Base-by-base conservation (phyloP, 768 basidiomycete genomes). In the Calvatia gigantea region DNA sequence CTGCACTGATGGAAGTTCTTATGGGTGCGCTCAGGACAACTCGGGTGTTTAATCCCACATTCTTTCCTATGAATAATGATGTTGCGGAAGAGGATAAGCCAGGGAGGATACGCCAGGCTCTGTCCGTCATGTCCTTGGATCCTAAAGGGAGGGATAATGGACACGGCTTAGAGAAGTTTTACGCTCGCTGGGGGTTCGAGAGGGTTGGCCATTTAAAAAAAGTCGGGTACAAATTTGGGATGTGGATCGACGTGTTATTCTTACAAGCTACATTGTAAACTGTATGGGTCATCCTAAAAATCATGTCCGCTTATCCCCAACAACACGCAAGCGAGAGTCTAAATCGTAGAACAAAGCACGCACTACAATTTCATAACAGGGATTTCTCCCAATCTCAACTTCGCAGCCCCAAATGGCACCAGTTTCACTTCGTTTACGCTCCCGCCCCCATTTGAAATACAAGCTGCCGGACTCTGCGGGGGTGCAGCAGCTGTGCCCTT, bases 331-430 rank as follows among this genome's bases (percentile, higher is more conserved):
- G n/a, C n/a, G n/a, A n/a, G n/a, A n/a, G n/a, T n/a, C n/a, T n/a
- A n/a, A n/a, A n/a, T n/a, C n/a, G n/a, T n/a, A n/a, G n/a, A n/a
- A n/a, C n/a, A n/a, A n/a, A n/a, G n/a, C n/a, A n/a, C n/a, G n/a
- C n/a, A n/a, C 21, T 28, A 46, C 31, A 56, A 42, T 25, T 61
- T 64, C 70, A 74, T 71, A 4, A 70, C 69, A 4, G 74, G 75
- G 27, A 76, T 69, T 47, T 76, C 75, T 21, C 75, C 73, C 25
- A 76, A 61, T 3, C 74, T 61, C 58, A 75, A 50, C 58, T 72
- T 74, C 4, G 73, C 73, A 19, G 69, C 71, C 29, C 65, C 74
- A 57, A 75, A 76, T 6, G 75, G 74, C 19, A 73, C 72, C 8
- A 75, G 61, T 29, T 70, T 75, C 38, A 70, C 73, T 66, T 62